Percentiles rank a stretch among this genome's conserved stretches.
phyloP scores from a whole-genome alignment of 306 rosid species.

The Sophora flavescens region DNA sequence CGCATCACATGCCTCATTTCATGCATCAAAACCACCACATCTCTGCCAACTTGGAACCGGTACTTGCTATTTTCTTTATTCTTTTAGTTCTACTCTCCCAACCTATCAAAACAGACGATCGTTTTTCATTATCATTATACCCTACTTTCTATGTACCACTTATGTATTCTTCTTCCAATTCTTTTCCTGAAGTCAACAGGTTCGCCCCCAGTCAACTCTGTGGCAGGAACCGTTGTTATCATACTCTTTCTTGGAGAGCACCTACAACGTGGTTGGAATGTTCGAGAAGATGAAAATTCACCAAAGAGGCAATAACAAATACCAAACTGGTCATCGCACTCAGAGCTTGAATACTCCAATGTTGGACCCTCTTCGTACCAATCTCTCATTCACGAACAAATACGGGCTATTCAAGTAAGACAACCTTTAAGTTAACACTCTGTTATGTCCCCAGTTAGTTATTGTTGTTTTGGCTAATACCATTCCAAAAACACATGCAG shows the following conservation, averaged over 20 bases:
- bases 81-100: no score
- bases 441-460: no score
- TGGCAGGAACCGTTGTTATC: background rate
- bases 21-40: no score
- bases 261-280: slow-evolving; percentile 38
- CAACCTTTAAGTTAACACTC: background rate
- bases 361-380: slow-evolving; percentile 39
- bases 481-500: background rate
- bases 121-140: background rate
- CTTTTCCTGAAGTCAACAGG: no score
- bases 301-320: slow-evolving; percentile 28
- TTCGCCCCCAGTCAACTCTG: background rate
- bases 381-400: slow-evolving; percentile 52
- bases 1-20: no score
- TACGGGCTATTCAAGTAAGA: slow-evolving; percentile 62
- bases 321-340: slow-evolving; percentile 22
- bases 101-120: no score
- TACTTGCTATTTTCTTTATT: no score
- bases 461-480: no score
- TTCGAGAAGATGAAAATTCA: slow-evolving; percentile 57
- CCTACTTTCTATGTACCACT: no score
- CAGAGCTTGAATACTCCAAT: background rate
- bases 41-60: no score
- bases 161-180: no score
- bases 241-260: background rate